Evolutionary conservation across 2,329 filamentous ascomycete genomes (phyloP).

Genomic region (Nemania bipapillata): DNA sequence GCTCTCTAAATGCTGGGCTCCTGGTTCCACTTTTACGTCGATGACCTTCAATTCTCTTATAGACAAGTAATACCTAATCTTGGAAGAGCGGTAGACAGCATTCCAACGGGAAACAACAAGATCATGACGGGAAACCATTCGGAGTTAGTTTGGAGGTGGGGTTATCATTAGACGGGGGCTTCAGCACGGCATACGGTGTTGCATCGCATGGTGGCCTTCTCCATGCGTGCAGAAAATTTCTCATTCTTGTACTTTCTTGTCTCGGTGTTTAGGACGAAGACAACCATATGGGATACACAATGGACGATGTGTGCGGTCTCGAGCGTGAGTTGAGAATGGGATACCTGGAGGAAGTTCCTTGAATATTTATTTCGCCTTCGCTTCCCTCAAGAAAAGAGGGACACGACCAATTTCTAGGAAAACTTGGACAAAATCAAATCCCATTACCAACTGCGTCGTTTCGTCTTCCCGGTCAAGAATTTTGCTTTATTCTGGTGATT

Average conservation of each 20-base stretch:
- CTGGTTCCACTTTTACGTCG: conserved; percentile 29
- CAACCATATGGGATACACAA: conserved; percentile 53
- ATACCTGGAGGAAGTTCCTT: conserved; percentile 31
- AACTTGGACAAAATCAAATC: conserved; percentile 44
- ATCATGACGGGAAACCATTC: conserved; percentile 55
- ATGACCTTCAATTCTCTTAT: conserved; percentile 26
- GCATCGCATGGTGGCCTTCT: conserved; percentile 54
- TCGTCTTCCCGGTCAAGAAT: conserved; percentile 42
- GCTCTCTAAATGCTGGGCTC: conserved; percentile 63
- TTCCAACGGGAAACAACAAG: conserved; percentile 46
- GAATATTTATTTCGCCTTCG: conserved; percentile 31
- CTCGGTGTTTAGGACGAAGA: conserved; percentile 52
- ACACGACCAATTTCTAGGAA: conserved; percentile 12
- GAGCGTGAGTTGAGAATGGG: conserved; percentile 40
- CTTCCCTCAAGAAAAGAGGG: conserved; percentile 8
- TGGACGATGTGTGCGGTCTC: conserved; percentile 52
- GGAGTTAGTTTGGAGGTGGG: conserved; percentile 46
- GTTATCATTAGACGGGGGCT: conserved; percentile 48
- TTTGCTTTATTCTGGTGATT: conserved; percentile 40
- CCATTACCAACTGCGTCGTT: conserved; percentile 24
- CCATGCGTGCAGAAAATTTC: conserved; percentile 52
- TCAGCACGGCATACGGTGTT: conserved; percentile 47
- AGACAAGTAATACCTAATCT: conserved; percentile 36
- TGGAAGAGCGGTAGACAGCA: conserved; percentile 51
- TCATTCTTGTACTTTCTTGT: conserved; percentile 59